Evolutionary conservation across 2,329 filamentous ascomycete species (phyloP), one percentile per base, ranked within the genome.

Genomic region (Pseudogymnoascus sp.): DNA sequence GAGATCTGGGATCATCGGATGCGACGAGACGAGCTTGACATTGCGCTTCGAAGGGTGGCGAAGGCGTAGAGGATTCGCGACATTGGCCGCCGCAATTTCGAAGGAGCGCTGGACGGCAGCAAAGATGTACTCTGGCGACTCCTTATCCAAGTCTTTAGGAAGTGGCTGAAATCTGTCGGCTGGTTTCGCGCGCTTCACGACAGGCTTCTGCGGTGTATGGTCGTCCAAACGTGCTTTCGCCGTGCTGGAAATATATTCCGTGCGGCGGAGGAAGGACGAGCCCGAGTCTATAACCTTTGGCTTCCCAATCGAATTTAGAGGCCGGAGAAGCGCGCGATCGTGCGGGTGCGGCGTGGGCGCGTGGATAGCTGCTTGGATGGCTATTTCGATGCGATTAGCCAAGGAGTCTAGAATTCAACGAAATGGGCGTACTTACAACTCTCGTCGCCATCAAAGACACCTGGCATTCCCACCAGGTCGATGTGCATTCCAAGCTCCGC

Each of bases 401-500:
- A 47, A 57, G 7, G 35, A n/a, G n/a, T 22, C 39, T 34, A 60
- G 62, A 67, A 67, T 65, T 32, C 28, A 8, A 32, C 9, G 11
- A 64, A 41, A 34, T 58, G 30, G n/a, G 60, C 50, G 39, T 62
- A 76, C 80, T 73, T 80, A 97, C 92, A 91, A 76, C 88, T 88
- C 78, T 97, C 93, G 73, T 97, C 91, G 62, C 92, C 93, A 70
- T 97, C 87, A 70, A 97, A 97, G 62, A 97, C 87, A 30, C 92
- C 91, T 6, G 93, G 93, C 77, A 97, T 90, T 70, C 94, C 94
- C 62, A 97, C 89, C 67, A 99, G 77, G 73, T 97, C 93, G 71
- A 99, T 85, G 63, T 92, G 91, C 94, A 99, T 97, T 62, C 94
- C 94, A 68, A 97, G 83, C 78, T 99, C 94, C 7, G 92, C 94